Percentiles rank a stretch among this genome's conserved stretches.
These are phyloP conservation scores for Ceriops zippeliana DNA, from an alignment of 345 rosid genomes.

Conservation along the genomic window DNA sequence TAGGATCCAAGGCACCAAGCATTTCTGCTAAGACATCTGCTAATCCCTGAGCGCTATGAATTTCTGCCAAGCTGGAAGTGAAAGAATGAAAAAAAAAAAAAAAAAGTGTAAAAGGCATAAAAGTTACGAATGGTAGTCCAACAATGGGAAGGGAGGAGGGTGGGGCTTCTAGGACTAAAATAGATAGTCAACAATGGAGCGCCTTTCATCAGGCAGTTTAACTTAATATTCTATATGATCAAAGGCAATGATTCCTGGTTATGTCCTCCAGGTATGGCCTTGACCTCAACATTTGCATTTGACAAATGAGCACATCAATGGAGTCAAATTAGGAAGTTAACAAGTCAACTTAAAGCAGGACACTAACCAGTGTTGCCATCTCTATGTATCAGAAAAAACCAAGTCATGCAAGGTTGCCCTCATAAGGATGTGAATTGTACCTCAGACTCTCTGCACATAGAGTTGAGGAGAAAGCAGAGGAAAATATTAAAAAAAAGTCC, in stretches of 20 bases:
- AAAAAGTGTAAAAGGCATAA: slow-evolving; percentile 17
- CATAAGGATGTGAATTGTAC: too few species aligned
- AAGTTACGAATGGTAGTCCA: too few species aligned
- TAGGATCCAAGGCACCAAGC: slow-evolving; percentile 83
- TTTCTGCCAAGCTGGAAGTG: slow-evolving; percentile 62
- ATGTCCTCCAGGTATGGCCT: background rate
- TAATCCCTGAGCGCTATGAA: slow-evolving; percentile 66
- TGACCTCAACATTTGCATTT: background rate
- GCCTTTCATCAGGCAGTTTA: slow-evolving; percentile 2
- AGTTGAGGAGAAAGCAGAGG: too few species aligned
- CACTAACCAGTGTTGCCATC: background rate
- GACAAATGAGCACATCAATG: background rate
- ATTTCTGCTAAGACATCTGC: slow-evolving; percentile 78
- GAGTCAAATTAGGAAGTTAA: background rate
- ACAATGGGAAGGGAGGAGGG: too few species aligned
- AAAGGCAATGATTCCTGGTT: background rate
- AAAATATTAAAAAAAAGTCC: too few species aligned
- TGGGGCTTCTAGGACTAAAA: background rate
- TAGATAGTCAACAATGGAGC: background rate
- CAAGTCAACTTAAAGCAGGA: background rate
- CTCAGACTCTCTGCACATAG: too few species aligned
- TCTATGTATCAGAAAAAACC: background rate
- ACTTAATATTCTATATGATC: background rate
- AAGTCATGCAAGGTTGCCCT: background rate
- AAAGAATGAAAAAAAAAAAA: slow-evolving; percentile 4